Evolutionary conservation across 148 eudicot species (phyloP), one percentile per base, ranked within the genome.

Genomic region (Beta vulgaris): DNA sequence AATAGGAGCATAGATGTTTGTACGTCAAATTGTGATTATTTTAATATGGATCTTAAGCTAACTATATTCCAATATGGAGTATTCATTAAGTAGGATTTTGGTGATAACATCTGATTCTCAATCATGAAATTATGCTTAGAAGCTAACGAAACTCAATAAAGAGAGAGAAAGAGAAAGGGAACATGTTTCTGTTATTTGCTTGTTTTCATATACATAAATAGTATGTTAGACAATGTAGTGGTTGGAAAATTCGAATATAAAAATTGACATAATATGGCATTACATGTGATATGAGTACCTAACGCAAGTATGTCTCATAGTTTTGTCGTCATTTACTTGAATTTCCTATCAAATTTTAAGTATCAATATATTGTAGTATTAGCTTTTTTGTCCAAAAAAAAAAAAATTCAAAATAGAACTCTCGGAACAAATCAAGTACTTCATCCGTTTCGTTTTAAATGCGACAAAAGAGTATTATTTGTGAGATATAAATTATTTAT

Each of bases 91-190:
- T 54, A 69, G 16, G 32, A 39, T 11, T 75, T 46, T 44, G 82
- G n/a, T 84, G 62, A 68, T 74, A 43, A 73, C 61, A 43, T 49
- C 29, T 61, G 26, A 36, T 55, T 66, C 48, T 61, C 81, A 82
- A 88, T 91, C 82, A 91, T 91, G 87, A 85, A 84, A 81, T 87
- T 85, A 84, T 85, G 89, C 96, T 87, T 91, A 80, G 87, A 91
- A 85, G 92, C 86, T 78, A 91, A 88, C 83, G 70, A 71, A 85
- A 80, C 76, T 34, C 26, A 6, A 36, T 19, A 63, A 39, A 53
- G 63, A 25, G 9, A 54, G 28, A 40, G 21, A 72, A 31, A 12
- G 53, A 55, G 25, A 15, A 55, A 15, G 25, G 23, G 60, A 21
- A 34, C 36, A 62, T 55, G 40, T 74, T 77, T 75, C 26, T 37